Evolutionary conservation across 179 eudicot genomes (phyloP), one percentile per base, ranked within the genome.

Genomic region (Beta lomatogona): DNA sequence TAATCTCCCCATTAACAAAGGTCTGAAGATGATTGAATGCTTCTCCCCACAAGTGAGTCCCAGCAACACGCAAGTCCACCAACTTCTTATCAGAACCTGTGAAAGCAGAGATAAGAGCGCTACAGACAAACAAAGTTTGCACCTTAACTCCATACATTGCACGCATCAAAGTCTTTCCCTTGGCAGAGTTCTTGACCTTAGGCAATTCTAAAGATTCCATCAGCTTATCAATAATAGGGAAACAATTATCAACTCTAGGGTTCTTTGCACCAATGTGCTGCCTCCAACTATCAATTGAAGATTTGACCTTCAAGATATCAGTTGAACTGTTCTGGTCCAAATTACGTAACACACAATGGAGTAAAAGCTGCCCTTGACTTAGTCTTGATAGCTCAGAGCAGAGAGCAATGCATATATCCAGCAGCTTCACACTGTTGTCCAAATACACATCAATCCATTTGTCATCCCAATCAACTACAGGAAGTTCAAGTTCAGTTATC

Each of bases 131-230:
- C 65, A 94, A 85, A 41, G 96, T 91, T 13, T 78, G 77, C 74
- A 90, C 93, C 88, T 82, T 96, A 16, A 96, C 93, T 67, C 99
- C 99, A 69, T 91, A 93, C 92, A 96, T 86, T 67, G 96, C 93
- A 60, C 84, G 91, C 95, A 96, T 90, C 88, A 96, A 80, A 25
- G 92, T 88, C 86, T 91, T 94, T 71, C 96, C 99, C 80, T 96
- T 94, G 28, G 93, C 86, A 1, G 97, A 92, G 83, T 90, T 96
- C 86, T 92, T 96, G 46, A 92, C 85, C 84, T 91, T 96, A 13
- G 97, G 96, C 76, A 91, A 72, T 77, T 90, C 88, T 2, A 93
- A 85, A 1, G 94, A 89, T 59, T 86, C 88, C 78, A 80, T 81
- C 50, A 95, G 91, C 82, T 80, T 79, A 68, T 87, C 91, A 79